Base-by-base conservation (phyloP, 345 rosid species). In the Moricandia arvensis region DNA sequence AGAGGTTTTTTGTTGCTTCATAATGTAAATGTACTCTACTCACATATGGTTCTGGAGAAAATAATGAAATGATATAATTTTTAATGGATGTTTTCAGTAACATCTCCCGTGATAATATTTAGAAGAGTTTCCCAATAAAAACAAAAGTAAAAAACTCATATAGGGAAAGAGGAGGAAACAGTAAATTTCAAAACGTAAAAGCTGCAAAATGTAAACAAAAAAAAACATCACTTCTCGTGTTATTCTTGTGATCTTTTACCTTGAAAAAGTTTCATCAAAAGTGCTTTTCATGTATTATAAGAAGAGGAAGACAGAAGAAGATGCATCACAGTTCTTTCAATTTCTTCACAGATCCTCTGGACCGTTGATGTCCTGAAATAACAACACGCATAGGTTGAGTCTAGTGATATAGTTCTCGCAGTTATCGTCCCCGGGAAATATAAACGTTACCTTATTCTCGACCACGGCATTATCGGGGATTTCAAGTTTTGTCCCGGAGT, bases 401-500 rank as follows among this genome's bases (percentile, higher is more conserved):
- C 8, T 8, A 74, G 10, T 51, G 41, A 11, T 29, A 5, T 24
- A 7, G 1, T 4, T 11, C 38, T 16, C 3, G 18, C 12, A 66
- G 5, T 15, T 15, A 47, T 45, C 26, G 15, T 11, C 26, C 27
- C 1, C 13, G 6, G 33, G 8, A 21, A 21, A 8, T 55, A 11
- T 54, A 62, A 66, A 37, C 51, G 41, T 13, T 82, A 89, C 96
- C 97, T 89, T 93, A 86, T 87, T 84, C 74, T 86, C 83, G 74
- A 91, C 63, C 41, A 80, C 86, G 17, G 86, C 80, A 24, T 87
- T 85, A 75, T 87, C 87, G 4, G 93, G 91, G 34, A 93, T 88
- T 83, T 88, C 93, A 82, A 93, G 64, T 70, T 89, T 89, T 30
- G 77, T 84, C 54, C 93, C 96, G 18, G 92, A 13, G 72, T 86